phyloP scores from a whole-genome alignment of 352 stramenopile genomes.

The Globisporangium recalcitrans region DNA sequence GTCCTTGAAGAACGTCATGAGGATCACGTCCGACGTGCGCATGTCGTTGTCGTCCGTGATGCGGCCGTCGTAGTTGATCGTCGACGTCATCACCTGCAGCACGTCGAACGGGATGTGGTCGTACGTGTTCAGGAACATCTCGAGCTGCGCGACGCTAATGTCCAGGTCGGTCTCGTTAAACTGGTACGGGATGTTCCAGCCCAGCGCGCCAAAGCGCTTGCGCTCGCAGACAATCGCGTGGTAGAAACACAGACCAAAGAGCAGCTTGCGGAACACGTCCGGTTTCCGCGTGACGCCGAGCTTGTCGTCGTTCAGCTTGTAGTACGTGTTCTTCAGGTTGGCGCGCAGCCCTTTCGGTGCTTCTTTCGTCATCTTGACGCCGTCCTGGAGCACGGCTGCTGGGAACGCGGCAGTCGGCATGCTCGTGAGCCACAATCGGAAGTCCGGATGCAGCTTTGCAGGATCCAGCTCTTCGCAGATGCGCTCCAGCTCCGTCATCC shows the following conservation, averaged over 20 bases:
- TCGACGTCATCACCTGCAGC: constrained; percentile 90
- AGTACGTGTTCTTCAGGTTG: constrained; percentile 93
- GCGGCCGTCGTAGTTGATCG: constrained; percentile 93
- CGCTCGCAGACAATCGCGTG: constrained; percentile 92
- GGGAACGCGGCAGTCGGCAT: constrained; percentile 82
- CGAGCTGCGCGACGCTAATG: constrained; percentile 79
- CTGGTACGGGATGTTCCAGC: constrained; percentile 97
- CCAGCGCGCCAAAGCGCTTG: constrained; percentile 92
- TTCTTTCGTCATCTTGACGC: constrained; percentile 97
- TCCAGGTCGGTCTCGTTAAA: constrained; percentile 96
- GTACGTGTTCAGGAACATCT: constrained; percentile 88
- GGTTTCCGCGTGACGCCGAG: constrained; percentile 86
- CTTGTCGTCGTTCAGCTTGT: constrained; percentile 89
- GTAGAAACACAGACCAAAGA: constrained; percentile 92
- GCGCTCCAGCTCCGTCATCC: constrained; percentile 93
- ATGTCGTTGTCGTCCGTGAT: constrained; percentile 95
- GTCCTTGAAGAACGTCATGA: constrained; percentile 87
- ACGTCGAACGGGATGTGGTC: constrained; percentile 85
- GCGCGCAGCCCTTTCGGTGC: constrained; percentile 90
- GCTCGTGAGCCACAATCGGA: constrained; percentile 93
- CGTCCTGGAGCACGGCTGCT: constrained; percentile 91
- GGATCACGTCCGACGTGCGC: constrained; percentile 86
- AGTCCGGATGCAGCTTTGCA: constrained; percentile 87
- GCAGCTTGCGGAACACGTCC: constrained; percentile 89
- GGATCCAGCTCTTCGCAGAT: constrained; percentile 90